Base-by-base conservation (phyloP, 2,329 filamentous ascomycete species). In the Fusarium pseudograminearum region DNA sequence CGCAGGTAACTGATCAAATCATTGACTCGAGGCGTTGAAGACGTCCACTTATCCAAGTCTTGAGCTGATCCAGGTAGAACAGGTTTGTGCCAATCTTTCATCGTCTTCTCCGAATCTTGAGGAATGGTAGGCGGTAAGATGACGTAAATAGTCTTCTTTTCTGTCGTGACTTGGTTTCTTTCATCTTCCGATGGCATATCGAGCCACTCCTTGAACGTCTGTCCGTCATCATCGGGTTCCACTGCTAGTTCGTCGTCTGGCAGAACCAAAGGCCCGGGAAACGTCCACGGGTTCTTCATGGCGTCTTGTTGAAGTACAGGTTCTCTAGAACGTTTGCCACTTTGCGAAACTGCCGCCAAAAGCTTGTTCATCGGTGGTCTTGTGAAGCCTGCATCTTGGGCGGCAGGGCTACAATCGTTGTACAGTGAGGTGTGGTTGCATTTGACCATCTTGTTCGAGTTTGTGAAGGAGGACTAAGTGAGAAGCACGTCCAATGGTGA, bases 251-350 rank as follows among this genome's bases (percentile, higher is more conserved):
- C 86, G 72, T 91, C 89, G 4, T 80, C 82, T 0, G 89, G 89
- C 0, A 91, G 78, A 0, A 90, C 79, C 8, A 91, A 74, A 0
- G 89, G 88, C 0, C 80, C 86, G 0, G 89, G 89, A 65, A 90
- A 91, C 0, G 80, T 77, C 33, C 61, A 70, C 0, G 60, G 55
- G 22, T 79, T 69, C 11, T 62, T 62, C 45, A 69, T 44, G 1
- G 52, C 22, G 2, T 45, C 61, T 7, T 73, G 61, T 3, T 67
- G 55, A 5, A 71, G 59, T 2, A 68, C 44, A 11, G 70, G 6
- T 3, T 47, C 45, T 12, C 67, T 69, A 4, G 69, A 68, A 8
- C 74, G 69, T 9, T 74, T 71, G 1, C 78, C 79, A 14, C 50
- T 70, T 2, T 53, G 45, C 0, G 65, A 65, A 15, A 65, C 55